Percentiles rank a stretch among this genome's conserved stretches.
These are phyloP conservation scores for Metarhizium album DNA, from an alignment of 2,329 filamentous ascomycete genomes.

Conservation along the genomic window DNA sequence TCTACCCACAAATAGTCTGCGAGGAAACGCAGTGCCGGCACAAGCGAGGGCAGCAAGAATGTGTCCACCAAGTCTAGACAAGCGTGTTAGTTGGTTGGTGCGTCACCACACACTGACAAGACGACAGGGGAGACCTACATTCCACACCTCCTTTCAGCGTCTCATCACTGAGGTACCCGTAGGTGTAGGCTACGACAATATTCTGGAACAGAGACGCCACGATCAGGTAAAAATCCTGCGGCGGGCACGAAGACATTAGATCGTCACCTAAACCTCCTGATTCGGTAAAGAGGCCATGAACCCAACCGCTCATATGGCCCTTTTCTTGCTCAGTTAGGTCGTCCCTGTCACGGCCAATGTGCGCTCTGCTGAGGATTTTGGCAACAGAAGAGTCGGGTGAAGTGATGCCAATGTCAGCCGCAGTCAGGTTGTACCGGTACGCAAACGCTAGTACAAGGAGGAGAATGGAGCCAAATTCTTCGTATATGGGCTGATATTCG, in stretches of 20 bases:
- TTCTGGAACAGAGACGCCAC: conserved; percentile 69
- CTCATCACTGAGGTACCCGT: conserved; percentile 55
- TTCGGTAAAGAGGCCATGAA: conserved; percentile 66
- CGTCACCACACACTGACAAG: neutral
- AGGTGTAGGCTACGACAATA: conserved; percentile 59
- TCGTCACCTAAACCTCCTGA: conserved; percentile 66
- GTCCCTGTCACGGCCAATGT: conserved; percentile 43
- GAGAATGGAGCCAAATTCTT: conserved; percentile 71
- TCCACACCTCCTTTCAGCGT: conserved; percentile 65
- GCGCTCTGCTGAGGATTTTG: conserved; percentile 50
- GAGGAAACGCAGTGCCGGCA: conserved; percentile 63
- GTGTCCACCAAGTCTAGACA: conserved; percentile 61
- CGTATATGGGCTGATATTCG: conserved; percentile 77
- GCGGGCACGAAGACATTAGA: conserved; percentile 69
- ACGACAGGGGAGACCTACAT: conserved; percentile 38
- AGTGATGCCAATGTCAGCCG: conserved; percentile 51
- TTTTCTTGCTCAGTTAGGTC: conserved; percentile 55
- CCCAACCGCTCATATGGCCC: conserved; percentile 61
- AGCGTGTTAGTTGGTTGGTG: neutral
- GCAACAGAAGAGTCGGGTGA: conserved; percentile 56
- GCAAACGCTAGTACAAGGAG: conserved; percentile 63
- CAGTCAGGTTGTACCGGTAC: conserved; percentile 60
- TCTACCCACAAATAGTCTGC: conserved; percentile 59
- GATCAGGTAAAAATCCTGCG: conserved; percentile 72
- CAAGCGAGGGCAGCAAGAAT: conserved; percentile 67